These are phyloP conservation scores for Teratosphaeria zuluensis DNA, from an alignment of 2,329 filamentous ascomycete species.

Conservation along the genomic window DNA sequence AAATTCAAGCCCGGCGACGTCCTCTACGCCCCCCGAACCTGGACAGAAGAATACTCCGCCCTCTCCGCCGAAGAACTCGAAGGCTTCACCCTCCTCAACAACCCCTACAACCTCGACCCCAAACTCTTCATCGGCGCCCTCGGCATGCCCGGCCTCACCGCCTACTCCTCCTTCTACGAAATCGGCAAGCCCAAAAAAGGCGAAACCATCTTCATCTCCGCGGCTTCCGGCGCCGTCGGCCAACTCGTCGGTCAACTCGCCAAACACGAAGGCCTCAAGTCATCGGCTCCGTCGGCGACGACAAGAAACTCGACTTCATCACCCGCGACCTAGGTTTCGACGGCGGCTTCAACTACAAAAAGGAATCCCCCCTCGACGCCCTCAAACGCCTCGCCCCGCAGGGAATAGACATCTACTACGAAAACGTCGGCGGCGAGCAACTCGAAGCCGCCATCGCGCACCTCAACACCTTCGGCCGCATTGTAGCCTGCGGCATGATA, in stretches of 20 bases:
- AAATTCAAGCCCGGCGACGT: conserved; percentile 60
- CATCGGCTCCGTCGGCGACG: conserved; percentile 69
- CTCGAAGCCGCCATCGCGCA: conserved; percentile 56
- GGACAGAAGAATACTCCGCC: conserved; percentile 51
- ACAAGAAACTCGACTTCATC: conserved; percentile 72
- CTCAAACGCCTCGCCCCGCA: conserved; percentile 62
- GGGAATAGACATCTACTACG: conserved; percentile 75
- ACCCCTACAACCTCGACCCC: conserved; percentile 57
- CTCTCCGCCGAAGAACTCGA: conserved; percentile 40
- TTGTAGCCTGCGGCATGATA: conserved; percentile 59
- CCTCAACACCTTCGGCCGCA: conserved; percentile 57
- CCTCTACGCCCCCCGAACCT: conserved; percentile 37
- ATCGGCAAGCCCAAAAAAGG: conserved; percentile 67
- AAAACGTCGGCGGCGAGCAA: conserved; percentile 67
- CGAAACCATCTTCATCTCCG: conserved; percentile 73
- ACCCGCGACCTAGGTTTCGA: conserved; percentile 61
- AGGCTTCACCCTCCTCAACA: conserved; percentile 47
- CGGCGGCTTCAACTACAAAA: conserved; percentile 81
- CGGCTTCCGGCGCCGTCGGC: conserved; percentile 72
- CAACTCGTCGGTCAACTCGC: conserved; percentile 76
- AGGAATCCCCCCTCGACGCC: conserved; percentile 59
- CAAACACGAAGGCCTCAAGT: conserved; percentile 71
- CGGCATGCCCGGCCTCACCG: conserved; percentile 69
- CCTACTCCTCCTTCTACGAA: conserved; percentile 64
- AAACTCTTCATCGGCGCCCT: conserved; percentile 64